phyloP scores from a whole-genome alignment of 805 yeast genomes.

The Lipomyces kockii region DNA sequence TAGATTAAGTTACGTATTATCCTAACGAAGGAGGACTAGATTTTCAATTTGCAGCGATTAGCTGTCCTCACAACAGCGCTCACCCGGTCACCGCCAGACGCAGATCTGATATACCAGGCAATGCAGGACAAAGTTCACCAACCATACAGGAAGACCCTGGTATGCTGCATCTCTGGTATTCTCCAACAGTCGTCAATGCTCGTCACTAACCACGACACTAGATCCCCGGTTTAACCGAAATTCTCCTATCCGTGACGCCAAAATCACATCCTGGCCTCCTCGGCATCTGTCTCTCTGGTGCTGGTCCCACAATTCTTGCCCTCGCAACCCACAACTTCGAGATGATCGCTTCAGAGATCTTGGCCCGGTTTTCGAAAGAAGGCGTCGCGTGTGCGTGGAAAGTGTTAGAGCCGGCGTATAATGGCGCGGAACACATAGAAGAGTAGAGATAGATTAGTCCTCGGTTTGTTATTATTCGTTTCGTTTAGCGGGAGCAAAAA shows the following conservation, averaged over 20 bases:
- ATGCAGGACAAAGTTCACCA: slow-evolving; percentile 98
- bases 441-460: neutral
- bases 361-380: slow-evolving; percentile 67
- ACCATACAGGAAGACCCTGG: slow-evolving; percentile 86
- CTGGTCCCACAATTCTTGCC: slow-evolving; percentile 96
- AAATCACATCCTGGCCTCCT: slow-evolving; percentile 79
- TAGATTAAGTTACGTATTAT: neutral
- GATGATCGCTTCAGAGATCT: slow-evolving; percentile 75
- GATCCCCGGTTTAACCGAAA: slow-evolving; percentile 88
- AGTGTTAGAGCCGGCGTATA: slow-evolving; percentile 81
- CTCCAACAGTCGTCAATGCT: neutral
- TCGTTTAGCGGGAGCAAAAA: neutral
- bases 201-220: neutral
- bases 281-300: slow-evolving; percentile 95
- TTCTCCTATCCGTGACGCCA: slow-evolving; percentile 75
- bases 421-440: slow-evolving; percentile 62
- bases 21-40: slow-evolving; percentile 39
- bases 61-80: slow-evolving; percentile 92
- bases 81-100: slow-evolving; percentile 80
- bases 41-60: slow-evolving; percentile 90
- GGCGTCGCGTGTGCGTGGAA: slow-evolving; percentile 79
- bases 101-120: slow-evolving; percentile 83
- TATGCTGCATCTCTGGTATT: neutral
- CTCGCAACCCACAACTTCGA: slow-evolving; percentile 90
- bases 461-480: too few relatives aligned